phyloP scores from a whole-genome alignment of 352 stramenopile genomes.

The Globisporangium nunn region DNA sequence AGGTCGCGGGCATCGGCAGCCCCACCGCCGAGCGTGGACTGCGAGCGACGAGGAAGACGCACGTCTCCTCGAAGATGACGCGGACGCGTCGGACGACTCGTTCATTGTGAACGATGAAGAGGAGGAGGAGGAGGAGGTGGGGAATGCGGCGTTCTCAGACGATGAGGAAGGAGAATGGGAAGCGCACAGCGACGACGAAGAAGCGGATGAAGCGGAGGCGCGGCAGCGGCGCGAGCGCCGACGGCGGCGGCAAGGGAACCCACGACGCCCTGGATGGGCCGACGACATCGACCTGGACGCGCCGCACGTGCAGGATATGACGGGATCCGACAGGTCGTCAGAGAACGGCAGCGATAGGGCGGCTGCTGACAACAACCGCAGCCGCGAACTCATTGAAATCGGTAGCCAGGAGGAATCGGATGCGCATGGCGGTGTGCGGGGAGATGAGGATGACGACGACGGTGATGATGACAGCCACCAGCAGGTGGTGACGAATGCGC shows the following conservation, averaged over 20 bases:
- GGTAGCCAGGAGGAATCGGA: slow-evolving; percentile 3
- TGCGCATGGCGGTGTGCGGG: not conserved
- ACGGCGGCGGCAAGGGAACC: not conserved
- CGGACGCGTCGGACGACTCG: slow-evolving; percentile 53
- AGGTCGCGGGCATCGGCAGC: not conserved
- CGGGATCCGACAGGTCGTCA: slow-evolving; percentile 1
- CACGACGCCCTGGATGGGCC: not conserved
- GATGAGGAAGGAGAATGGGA: slow-evolving; percentile 18
- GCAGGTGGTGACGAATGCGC: not conserved
- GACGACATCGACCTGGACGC: slow-evolving; percentile 1
- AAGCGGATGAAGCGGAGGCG: slow-evolving; percentile 19
- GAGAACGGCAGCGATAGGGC: not conserved
- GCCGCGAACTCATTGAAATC: slow-evolving; percentile 2
- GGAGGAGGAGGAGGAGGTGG: slow-evolving; percentile 14
- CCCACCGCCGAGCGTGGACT: slow-evolving; percentile 13
- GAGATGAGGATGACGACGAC: slow-evolving; percentile 2
- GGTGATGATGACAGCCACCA: no score
- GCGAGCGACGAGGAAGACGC: slow-evolving; percentile 32
- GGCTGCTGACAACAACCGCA: not conserved
- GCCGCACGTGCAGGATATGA: slow-evolving; percentile 7
- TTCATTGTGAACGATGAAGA: slow-evolving; percentile 62
- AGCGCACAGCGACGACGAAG: slow-evolving; percentile 31
- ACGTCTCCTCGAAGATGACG: slow-evolving; percentile 19
- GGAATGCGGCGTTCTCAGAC: slow-evolving; percentile 21
- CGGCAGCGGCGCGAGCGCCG: not conserved